Base-by-base conservation (phyloP, 345 rosid genomes). In the Melastoma malabathricum region DNA sequence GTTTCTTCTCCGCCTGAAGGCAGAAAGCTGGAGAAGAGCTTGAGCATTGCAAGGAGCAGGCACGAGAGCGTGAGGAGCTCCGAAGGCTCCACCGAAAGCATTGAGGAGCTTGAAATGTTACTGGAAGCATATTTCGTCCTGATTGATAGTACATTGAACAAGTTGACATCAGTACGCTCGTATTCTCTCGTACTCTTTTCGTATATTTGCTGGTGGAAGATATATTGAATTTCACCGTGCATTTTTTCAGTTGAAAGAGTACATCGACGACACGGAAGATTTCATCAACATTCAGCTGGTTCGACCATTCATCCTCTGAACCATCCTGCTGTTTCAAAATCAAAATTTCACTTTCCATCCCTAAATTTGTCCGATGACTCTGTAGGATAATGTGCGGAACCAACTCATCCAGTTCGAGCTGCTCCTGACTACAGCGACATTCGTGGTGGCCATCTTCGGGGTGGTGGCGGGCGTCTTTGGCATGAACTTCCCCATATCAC, bases 381-480 rank as follows among this genome's bases (percentile, higher is more conserved):
- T 68, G 70, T 75, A 92, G 97, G 98, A 87, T 64, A 92, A 84
- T 63, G 98, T 92, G 44, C 80, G 97, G 56, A 92, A 92, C 69
- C 97, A 92, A 66, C 81, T 92, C 66, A 92, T 92, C 71, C 98
- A 92, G 18, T 87, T 87, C 47, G 98, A 92, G 78, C 78, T 92
- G 63, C 75, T 92, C 9, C 78, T 92, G 15, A 92, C 98, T 0
- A 87, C 98, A 0, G 97, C 95, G 0, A 87, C 97, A 3, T 92
- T 92, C 34, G 97, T 92, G 19, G 98, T 82, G 16, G 95, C 98
- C 38, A 84, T 92, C 39, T 92, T 92, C 56, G 98, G 95, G 46
- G 98, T 92, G 3, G 98, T 92, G 43, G 95, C 98, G 3, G 97
- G 98, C 62, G 66, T 92, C 48, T 92, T 92, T 64, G 98, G 97